Evolutionary conservation across 1,284 basidiomycete species (phyloP).

Genomic region (Ceratobasidium sp.): DNA sequence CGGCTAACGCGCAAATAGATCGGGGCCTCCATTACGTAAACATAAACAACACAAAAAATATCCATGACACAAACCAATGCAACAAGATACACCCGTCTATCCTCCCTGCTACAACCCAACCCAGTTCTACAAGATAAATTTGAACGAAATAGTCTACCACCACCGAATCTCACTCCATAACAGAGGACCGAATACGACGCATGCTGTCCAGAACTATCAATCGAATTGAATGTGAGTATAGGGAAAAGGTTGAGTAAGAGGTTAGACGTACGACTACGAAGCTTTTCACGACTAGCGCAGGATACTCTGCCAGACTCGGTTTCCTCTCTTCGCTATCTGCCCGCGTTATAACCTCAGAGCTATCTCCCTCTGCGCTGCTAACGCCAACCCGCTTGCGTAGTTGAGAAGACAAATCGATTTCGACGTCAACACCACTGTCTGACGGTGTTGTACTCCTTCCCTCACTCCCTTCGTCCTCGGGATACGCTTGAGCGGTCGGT

Average conservation of each 20-base stretch:
- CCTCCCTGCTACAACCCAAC: neutral
- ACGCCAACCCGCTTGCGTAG: slow-evolving; percentile 38
- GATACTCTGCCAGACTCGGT: slow-evolving; percentile 72
- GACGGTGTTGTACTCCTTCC: slow-evolving; percentile 18
- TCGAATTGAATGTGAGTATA: slow-evolving; percentile 26
- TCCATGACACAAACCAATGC: neutral
- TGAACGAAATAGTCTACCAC: slow-evolving; percentile 58
- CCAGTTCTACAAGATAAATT: neutral
- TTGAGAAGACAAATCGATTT: neutral
- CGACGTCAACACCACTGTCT: slow-evolving; percentile 35
- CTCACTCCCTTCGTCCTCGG: slow-evolving; percentile 13
- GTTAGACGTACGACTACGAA: slow-evolving; percentile 69
- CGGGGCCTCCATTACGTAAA: neutral
- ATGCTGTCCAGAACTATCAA: slow-evolving; percentile 85
- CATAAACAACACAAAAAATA: neutral
- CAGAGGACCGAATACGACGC: slow-evolving; percentile 55
- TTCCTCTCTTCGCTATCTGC: slow-evolving; percentile 35
- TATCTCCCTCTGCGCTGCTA: neutral
- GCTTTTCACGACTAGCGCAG: slow-evolving; percentile 69
- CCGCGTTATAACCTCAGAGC: slow-evolving; percentile 29
- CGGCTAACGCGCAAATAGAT: neutral
- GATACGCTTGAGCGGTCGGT: slow-evolving; percentile 52
- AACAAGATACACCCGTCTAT: neutral
- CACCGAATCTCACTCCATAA: slow-evolving; percentile 86
- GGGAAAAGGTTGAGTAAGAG: neutral